A percentile compares a stretch with the other conserved stretches of the same genome.
Conservation (phyloP, 208 protist species). For the Trypanosoma platydactyli region DNA sequence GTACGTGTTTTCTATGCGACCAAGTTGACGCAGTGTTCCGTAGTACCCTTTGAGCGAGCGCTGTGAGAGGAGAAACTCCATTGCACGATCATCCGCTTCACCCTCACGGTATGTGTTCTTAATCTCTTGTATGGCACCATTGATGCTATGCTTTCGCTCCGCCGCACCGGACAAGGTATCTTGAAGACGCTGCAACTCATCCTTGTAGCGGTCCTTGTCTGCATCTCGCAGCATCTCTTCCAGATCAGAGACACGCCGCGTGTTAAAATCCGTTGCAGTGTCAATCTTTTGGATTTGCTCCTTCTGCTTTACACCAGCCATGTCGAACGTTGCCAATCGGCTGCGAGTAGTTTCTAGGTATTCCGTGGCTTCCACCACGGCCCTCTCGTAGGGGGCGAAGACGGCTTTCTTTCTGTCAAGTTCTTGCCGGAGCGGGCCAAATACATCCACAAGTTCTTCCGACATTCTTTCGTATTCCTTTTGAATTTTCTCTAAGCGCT, state of each 20-base stretch:
- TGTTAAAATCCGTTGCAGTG: conserved; percentile 24
- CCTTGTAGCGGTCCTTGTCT: conserved; percentile 44
- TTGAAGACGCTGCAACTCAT: conserved; percentile 71
- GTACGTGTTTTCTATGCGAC: conserved; percentile 95
- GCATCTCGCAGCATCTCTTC: conserved; percentile 49
- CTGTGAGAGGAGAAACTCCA: conserved; percentile 86
- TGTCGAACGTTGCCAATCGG: conserved; percentile 48
- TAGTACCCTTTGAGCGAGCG: conserved; percentile 90
- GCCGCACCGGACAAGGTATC: conserved; percentile 58
- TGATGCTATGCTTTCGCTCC: conserved; percentile 76
- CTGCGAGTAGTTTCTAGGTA: conserved; percentile 46
- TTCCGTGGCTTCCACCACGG: conserved; percentile 66
- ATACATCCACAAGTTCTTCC: conserved; percentile 72
- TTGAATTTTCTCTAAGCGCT: conserved; percentile 55
- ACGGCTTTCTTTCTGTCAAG: conserved; percentile 92
- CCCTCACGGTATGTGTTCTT: conserved; percentile 79
- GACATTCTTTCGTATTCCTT: conserved; percentile 67
- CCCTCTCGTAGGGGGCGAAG: conserved; percentile 86
- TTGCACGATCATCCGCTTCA: conserved; percentile 81
- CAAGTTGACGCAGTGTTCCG: conserved; percentile 98
- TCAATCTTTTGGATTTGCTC: conserved; percentile 43
- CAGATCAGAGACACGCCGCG: conserved; percentile 47
- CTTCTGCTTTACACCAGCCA: conserved; percentile 26
- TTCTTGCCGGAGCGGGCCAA: conserved; percentile 83
- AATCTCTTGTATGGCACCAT: conserved; percentile 79